Conservation (phyloP, 176 grass and related monocot genomes). For the Sorghum bicolor region Sorghum_bicolor_NCBIv3 NC_012874.2:68235501-68236000, state of each 20-base stretch:
- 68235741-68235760: neutral
- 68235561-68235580: neutral
- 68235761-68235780: conserved; percentile 53
- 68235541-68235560: neutral
- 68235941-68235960: neutral
- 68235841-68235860: conserved; percentile 49
- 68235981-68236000: neutral
- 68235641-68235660: neutral
- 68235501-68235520: neutral
- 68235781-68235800: conserved; percentile 83
- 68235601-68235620: conserved; percentile 17
- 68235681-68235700: neutral
- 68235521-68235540: neutral
- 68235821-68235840: conserved; percentile 46
- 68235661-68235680: neutral
- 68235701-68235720: neutral
- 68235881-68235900: neutral
- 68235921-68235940: neutral
- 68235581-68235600: conserved; percentile 13
- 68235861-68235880: too few species aligned
- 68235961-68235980: neutral
- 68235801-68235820: conserved; percentile 56
- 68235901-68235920: neutral
- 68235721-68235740: conserved; percentile 17
- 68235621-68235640: neutral